Base-by-base conservation (phyloP, 1,139 yeast genomes). In the Kazachstania sp. region DNA sequence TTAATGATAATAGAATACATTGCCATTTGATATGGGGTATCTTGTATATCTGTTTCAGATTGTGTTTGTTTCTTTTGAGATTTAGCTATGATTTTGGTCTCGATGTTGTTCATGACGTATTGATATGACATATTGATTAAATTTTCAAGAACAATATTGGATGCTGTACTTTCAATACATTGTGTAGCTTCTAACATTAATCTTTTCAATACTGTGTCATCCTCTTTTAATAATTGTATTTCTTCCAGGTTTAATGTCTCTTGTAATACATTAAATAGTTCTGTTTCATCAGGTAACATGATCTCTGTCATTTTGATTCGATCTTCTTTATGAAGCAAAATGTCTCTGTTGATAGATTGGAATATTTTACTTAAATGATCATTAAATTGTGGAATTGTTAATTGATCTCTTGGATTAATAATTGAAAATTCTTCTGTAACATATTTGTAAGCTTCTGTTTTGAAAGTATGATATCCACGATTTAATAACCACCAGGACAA, bases 401-500 rank as follows among this genome's bases (percentile, higher is more conserved):
- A 66, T 55, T 83, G 90, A 23, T 84, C 77, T 54, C 88, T 77
- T 34, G 95, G 95, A 55, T 79, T 81, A 37, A 86, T 70, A 19
- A 70, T 70, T 26, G 73, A 77, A 63, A 88, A 87, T 39, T 80
- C 81, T 34, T 71, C 71, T 36, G 70, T 70, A 3, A 90, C 94
- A 4, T 78, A 71, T 1, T 66, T 64, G 58, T 79, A 79, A 32
- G 87, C 77, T 36, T 74, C 66, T 43, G 73, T 70, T 43, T 78
- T 74, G 45, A 84, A 68, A 43, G 72, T 71, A 36, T 71, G 62
- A 92, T 94, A 87, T 1, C 97, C 97, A 55, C 81, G 78, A 65
- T 92, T 88, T 49, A 92, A 72, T 45, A 92, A 68, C 96, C 97
- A 92, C 97, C 97, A 92, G 55, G 90, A 81, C 53, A 87, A 77